Evolutionary conservation across 331 rosid species (phyloP).

Genomic region (Malus hybrid): DNA sequence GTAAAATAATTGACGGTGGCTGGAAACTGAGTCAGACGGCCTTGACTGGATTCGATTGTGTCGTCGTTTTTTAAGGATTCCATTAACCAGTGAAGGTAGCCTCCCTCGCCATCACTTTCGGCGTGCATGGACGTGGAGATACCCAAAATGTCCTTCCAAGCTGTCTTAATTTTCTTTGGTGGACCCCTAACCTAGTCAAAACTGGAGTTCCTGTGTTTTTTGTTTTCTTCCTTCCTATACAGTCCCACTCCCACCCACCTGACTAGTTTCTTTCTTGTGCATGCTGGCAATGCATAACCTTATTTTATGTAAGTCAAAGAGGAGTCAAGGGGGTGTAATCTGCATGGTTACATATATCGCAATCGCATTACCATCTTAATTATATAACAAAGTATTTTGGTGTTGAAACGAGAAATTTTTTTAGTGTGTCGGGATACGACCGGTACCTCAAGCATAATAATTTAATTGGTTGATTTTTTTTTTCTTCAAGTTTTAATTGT

Average conservation of each 20-base stretch:
- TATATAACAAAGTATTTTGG: not conserved
- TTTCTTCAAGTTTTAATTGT: too few species aligned
- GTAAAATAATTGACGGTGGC: not conserved
- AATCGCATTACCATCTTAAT: not conserved
- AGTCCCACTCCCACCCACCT: not conserved
- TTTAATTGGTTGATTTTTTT: too few species aligned
- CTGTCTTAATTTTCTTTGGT: not conserved
- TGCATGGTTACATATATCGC: not conserved
- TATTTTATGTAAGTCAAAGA: not conserved
- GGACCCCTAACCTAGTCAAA: not conserved
- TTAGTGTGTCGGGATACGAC: accelerated
- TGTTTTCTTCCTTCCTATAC: not conserved
- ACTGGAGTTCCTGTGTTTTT: not conserved
- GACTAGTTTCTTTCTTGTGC: not conserved
- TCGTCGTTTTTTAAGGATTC: slow-evolving; percentile 10
- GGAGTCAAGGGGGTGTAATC: not conserved
- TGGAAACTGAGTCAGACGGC: not conserved
- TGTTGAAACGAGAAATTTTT: not conserved
- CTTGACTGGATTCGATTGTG: not conserved
- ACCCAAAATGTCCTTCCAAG: not conserved
- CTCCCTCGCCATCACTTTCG: not conserved
- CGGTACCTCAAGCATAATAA: too few species aligned
- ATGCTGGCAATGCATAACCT: not conserved
- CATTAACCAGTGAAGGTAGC: not conserved
- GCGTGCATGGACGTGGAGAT: not conserved